Base-by-base conservation (phyloP, 1,284 basidiomycete genomes). In the Ganoderma leucocontextum region DNA sequence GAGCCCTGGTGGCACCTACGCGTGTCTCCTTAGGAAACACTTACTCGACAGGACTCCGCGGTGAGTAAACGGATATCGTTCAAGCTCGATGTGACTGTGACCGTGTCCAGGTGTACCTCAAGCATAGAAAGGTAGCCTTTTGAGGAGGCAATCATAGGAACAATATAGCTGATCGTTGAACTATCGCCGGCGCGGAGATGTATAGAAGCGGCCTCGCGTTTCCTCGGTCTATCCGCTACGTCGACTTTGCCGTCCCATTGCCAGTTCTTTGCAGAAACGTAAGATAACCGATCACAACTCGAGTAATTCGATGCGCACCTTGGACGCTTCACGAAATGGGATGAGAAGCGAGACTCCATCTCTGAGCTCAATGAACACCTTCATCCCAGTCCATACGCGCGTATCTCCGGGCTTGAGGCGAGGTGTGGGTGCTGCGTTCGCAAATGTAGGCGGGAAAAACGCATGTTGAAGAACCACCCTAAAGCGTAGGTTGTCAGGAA, bases 271-370 rank as follows among this genome's bases (percentile, higher is more conserved):
- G 58, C 2, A 19, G 35, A 2, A 22, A 62, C 19, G 12, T 38
- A n/a, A 38, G 36, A 15, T 70, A 41, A 59, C 38, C 42, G 22
- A 53, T 25, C 52, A 65, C 29, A 47, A 22, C 65, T 60, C 25
- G 12, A 0, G 9, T 15, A 35, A 12, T 9, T 55, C 25, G 10
- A 2, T 35, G 70, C 67, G 52, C 70, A 89, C 91, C 85, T 95
- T 96, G 0, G 94, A 95, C 0, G 91, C 80, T 79, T 98, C 96
- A 17, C 95, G 87, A 60, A 96, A 96, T 0, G 96, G 96, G 19
- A 97, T 84, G 57, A 93, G 88, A 17, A 97, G 76, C 0, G 87
- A 90, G 0, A 93, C 93, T 35, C 91, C 87, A 62, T 92, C 92
- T 10, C 89, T 86, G 63, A 98, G 83, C 78, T 95, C 92, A 22